phyloP scores from a whole-genome alignment of 257 asterid species.

The Solanum okadae region DNA sequence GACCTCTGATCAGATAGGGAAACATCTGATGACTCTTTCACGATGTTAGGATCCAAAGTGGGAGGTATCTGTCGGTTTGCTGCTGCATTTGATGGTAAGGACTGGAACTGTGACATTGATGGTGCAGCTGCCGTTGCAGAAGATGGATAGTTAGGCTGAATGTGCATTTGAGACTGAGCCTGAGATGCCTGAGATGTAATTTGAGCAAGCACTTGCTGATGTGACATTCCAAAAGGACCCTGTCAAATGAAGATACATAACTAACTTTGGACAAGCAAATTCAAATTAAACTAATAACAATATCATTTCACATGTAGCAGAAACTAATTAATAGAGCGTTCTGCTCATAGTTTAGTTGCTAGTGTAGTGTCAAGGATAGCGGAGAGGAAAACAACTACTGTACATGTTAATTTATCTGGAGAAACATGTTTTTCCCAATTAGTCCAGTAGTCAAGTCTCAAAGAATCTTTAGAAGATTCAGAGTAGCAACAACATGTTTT shows the following conservation, averaged over 20 bases:
- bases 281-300: neutral
- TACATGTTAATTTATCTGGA: neutral
- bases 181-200: conserved; percentile 36
- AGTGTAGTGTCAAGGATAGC: neutral
- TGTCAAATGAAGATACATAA: conserved; percentile 13
- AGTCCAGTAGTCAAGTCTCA: neutral
- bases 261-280: neutral
- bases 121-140: conserved; percentile 22
- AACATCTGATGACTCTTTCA: conserved; percentile 28
- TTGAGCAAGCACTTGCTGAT: conserved; percentile 52
- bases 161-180: conserved; percentile 26
- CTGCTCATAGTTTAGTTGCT: neutral
- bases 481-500: neutral
- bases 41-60: conserved; percentile 5
- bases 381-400: neutral
- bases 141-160: conserved; percentile 30
- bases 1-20: conserved; percentile 34
- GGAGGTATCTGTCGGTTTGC: conserved; percentile 20
- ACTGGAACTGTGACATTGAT: conserved; percentile 15
- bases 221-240: conserved; percentile 47
- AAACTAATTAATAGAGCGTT: neutral
- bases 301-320: neutral
- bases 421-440: neutral
- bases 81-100: conserved; percentile 8
- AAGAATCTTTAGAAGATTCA: neutral